Percentiles rank a stretch among this genome's conserved stretches.
Conservation (phyloP, 768 basidiomycete species). For the Suillus clintonianus region DNA sequence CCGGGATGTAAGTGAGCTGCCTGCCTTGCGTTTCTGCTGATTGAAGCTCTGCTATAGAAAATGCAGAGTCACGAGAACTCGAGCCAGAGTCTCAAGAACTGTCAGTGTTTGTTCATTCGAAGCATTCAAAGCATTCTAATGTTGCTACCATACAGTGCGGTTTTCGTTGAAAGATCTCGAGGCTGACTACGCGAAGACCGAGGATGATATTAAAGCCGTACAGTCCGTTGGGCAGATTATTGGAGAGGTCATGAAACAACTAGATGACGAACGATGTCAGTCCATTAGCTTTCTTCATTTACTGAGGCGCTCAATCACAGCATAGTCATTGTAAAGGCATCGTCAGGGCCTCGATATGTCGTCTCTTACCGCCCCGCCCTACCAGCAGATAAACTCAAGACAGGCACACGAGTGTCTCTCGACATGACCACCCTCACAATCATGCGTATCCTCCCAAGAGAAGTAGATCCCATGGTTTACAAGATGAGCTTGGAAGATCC, state of each 20-base stretch:
- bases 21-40: not conserved
- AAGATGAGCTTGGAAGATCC: conserved; percentile 99
- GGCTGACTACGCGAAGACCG: conserved; percentile 90
- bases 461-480: conserved; percentile 97
- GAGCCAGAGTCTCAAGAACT: conserved; percentile 85
- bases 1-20: conserved; percentile 56
- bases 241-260: conserved; percentile 97
- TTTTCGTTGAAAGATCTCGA: conserved; percentile 89
- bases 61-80: conserved; percentile 87
- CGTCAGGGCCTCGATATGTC: conserved; percentile 96
- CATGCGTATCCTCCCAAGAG: conserved; percentile 96
- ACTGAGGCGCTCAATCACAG: not conserved
- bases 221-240: conserved; percentile 99
- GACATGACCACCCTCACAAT: conserved; percentile 99
- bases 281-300: conserved; percentile 9
- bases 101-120: conserved; percentile 48
- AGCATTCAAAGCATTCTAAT: not conserved
- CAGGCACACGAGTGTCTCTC: conserved; percentile 92
- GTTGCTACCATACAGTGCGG: conserved; percentile 59
- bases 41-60: conserved; percentile 61
- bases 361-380: conserved; percentile 95
- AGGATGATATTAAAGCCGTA: conserved; percentile 98
- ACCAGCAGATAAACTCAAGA: conserved; percentile 88
- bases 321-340: conserved; percentile 96
- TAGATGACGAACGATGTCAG: conserved; percentile 96